Base-by-base conservation (phyloP, 441 rosid species). In the Erodium chrysanthum region DNA sequence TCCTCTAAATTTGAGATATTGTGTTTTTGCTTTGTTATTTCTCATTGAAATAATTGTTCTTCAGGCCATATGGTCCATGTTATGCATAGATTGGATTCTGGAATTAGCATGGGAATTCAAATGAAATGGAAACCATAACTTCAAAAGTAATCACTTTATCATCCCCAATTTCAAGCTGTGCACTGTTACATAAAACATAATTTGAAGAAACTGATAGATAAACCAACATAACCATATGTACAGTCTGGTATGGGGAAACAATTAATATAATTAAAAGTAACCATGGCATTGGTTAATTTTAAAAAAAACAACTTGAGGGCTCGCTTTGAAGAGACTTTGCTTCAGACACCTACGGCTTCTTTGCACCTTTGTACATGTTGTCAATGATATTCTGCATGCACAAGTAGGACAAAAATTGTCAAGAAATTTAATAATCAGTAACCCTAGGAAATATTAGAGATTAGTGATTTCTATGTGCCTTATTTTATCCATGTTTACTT, bases 281-380 rank as follows among this genome's bases (percentile, higher is more conserved):
- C 31, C 25, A 59, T 20, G 25, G 12, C 71, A 37, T 56, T 21
- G 64, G 21, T 23, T 15, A 33, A 3, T 23, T 46, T 1, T n/a
- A n/a, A n/a, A 44, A 17, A 61, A 10, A 44, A 12, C 31, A 8
- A 18, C 4, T 18, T 1, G 6, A 17, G 20, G 11, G n/a, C 21
- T 59, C 35, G 15, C 27, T 37, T 37, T 7, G 42, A 37, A 37
- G 42, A 37, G 7, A 37, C 40, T 15, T 1, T 22, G 33, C 58
- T 31, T 73, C 79, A 70, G 20, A 81, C 71, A 48, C 67, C 79
- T 63, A 63, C 4, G 84, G 82, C 80, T 84, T 85, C 74, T 70
- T 77, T 48, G 72, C 77, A 66, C 79, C 72, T 80, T 89, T 84
- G 88, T 91, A 94, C 89, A 89, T 83, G 70, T 68, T 75, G 79